Conservation (phyloP, 2,329 filamentous ascomycete species). For the Sclerotinia minor region DNA sequence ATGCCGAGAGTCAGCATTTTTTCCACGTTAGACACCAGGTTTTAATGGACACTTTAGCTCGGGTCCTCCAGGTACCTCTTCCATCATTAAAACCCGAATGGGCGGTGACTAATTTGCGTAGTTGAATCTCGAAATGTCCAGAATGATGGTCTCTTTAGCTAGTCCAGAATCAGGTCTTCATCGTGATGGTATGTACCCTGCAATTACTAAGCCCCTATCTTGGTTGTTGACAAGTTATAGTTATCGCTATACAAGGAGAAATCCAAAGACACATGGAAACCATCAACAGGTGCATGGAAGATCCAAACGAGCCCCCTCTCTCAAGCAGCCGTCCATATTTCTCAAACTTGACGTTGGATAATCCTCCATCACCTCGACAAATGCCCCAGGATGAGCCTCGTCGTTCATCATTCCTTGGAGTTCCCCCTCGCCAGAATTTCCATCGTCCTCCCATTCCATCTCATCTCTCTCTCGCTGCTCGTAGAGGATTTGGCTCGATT, state of each 20-base stretch:
- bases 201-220: slow-evolving; percentile 29
- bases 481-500: slow-evolving; percentile 78
- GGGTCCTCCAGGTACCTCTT: slow-evolving; percentile 62
- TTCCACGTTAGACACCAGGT: slow-evolving; percentile 80
- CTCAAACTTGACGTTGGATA: slow-evolving; percentile 60
- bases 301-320: slow-evolving; percentile 66
- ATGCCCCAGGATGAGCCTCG: slow-evolving; percentile 81
- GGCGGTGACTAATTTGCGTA: slow-evolving; percentile 48
- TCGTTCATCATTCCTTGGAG: slow-evolving; percentile 61
- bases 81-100: slow-evolving; percentile 19
- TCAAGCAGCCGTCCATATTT: slow-evolving; percentile 67
- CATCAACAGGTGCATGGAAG: slow-evolving; percentile 55
- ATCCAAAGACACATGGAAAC: slow-evolving; percentile 62
- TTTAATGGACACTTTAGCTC: slow-evolving; percentile 75
- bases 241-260: slow-evolving; percentile 57
- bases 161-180: slow-evolving; percentile 75
- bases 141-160: slow-evolving; percentile 70
- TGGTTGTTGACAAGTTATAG: slow-evolving; percentile 45
- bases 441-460: slow-evolving; percentile 78
- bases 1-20: slow-evolving; percentile 78
- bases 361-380: slow-evolving; percentile 83
- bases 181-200: slow-evolving; percentile 68
- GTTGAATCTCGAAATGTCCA: slow-evolving; percentile 83
- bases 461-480: slow-evolving; percentile 74
- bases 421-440: slow-evolving; percentile 56